Evolutionary conservation across 352 stramenopile species (phyloP).

Genomic region (Pythium oligandrum): DNA sequence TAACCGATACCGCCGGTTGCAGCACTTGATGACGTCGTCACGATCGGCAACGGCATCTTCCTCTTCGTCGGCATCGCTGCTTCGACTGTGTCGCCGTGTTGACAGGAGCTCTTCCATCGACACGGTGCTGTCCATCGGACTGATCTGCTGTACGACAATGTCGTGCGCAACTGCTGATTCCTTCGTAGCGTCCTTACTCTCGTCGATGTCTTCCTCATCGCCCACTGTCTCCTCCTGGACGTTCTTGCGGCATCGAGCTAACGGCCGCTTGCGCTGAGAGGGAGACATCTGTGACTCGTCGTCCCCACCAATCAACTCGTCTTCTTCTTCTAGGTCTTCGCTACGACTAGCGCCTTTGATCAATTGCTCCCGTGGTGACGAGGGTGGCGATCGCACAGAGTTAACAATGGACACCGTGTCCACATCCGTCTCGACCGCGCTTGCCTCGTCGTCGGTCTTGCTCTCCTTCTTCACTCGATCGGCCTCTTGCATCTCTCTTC

Average conservation of each 20-base stretch:
- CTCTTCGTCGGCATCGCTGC: slow-evolving; percentile 12
- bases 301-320: slow-evolving; percentile 11
- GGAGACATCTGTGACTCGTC: slow-evolving; percentile 13
- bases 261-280: slow-evolving; percentile 16
- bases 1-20: slow-evolving; percentile 47
- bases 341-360: slow-evolving; percentile 7
- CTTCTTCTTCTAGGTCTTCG: background rate
- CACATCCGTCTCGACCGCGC: slow-evolving; percentile 28
- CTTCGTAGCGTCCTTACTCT: slow-evolving; percentile 2
- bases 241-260: slow-evolving; percentile 18
- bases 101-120: slow-evolving; percentile 39
- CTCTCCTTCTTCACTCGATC: slow-evolving; percentile 11
- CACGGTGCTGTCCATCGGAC: slow-evolving; percentile 49
- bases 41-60: slow-evolving; percentile 9
- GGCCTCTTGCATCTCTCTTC: slow-evolving; percentile 14
- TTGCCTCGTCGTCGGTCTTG: slow-evolving; percentile 11
- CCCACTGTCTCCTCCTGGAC: slow-evolving; percentile 6
- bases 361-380: slow-evolving; percentile 15
- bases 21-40: slow-evolving; percentile 35
- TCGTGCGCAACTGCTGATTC: slow-evolving; percentile 3
- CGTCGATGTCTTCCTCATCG: slow-evolving; percentile 4
- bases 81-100: slow-evolving; percentile 3
- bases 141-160: slow-evolving; percentile 29
- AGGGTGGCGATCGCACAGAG: background rate
- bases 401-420: slow-evolving; percentile 32